A percentile compares a stretch with the other conserved stretches of the same genome.
These are phyloP conservation scores for Ophioceras dolichostomum DNA, from an alignment of 2,329 filamentous ascomycete species.

Conservation along the genomic window DNA sequence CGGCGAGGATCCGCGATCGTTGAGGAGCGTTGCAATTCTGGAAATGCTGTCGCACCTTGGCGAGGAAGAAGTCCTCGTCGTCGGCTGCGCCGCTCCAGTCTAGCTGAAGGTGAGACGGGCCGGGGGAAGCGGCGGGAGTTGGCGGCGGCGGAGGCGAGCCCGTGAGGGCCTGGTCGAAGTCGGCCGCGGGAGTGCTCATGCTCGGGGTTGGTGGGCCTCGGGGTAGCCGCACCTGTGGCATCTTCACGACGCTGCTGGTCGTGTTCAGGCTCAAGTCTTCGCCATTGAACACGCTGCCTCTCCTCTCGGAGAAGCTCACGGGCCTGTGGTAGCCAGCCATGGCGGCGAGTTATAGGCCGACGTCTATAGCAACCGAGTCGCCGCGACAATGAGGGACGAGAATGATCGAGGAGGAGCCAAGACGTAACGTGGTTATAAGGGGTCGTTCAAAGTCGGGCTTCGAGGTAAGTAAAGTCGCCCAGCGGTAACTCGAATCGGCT, in stretches of 20 bases:
- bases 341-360: too few relatives aligned
- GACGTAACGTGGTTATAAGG: too few relatives aligned
- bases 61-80: conserved; percentile 71
- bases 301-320: conserved; percentile 48
- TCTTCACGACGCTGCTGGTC: conserved; percentile 32
- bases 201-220: conserved; percentile 54
- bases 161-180: conserved; percentile 49
- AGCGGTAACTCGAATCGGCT: too few relatives aligned
- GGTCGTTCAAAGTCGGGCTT: too few relatives aligned
- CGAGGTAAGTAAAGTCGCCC: too few relatives aligned
- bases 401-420: too few relatives aligned
- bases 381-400: too few relatives aligned
- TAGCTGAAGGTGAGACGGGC: conserved; percentile 45
- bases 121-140: conserved; percentile 53
- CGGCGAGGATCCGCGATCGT: conserved; percentile 70
- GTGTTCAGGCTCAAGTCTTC: conserved; percentile 46
- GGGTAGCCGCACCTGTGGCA: conserved; percentile 32
- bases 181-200: conserved; percentile 51
- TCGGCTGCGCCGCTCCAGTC: conserved; percentile 71
- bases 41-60: conserved; percentile 71
- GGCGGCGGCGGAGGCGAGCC: conserved; percentile 52
- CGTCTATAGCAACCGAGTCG: too few relatives aligned
- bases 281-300: conserved; percentile 40
- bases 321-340: conserved; percentile 36
- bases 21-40: conserved; percentile 63